Percentiles rank a stretch among this genome's conserved stretches.
phyloP scores from a whole-genome alignment of 176 grass and related monocot genomes.

The Poa annua region DNA sequence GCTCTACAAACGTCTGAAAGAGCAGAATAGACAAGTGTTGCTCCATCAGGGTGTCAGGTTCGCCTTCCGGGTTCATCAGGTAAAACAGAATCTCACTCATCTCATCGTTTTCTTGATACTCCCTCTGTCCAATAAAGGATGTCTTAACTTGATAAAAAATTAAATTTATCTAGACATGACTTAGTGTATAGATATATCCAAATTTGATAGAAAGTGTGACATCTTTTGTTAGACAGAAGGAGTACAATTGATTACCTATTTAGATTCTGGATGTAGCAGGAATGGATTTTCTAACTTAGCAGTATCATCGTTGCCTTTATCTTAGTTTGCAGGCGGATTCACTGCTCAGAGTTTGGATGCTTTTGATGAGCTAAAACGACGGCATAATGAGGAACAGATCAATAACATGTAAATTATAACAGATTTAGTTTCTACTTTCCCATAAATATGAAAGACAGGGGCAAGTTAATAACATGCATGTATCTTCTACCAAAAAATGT shows the following conservation, averaged over 20 bases:
- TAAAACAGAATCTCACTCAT: background rate
- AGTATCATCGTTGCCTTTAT: background rate
- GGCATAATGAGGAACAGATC: constrained; percentile 5
- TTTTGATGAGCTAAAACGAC: constrained; percentile 65
- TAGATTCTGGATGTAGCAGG: background rate
- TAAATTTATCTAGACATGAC: too few species aligned
- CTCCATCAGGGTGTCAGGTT: constrained; percentile 74
- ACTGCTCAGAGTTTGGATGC: constrained; percentile 54
- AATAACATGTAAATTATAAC: background rate
- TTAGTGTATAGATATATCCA: too few species aligned
- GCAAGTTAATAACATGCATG: background rate
- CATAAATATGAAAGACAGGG: background rate
- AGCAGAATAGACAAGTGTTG: constrained; percentile 67
- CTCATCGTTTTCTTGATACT: background rate
- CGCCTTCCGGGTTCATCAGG: constrained; percentile 79
- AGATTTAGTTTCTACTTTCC: background rate
- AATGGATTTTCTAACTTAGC: background rate
- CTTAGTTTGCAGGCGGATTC: constrained; percentile 65
- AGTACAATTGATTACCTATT: background rate
- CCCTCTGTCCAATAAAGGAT: too few species aligned
- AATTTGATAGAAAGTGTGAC: too few species aligned
- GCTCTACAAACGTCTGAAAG: constrained; percentile 39
- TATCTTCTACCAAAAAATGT: background rate
- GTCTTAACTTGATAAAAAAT: too few species aligned
- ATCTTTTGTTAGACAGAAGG: too few species aligned